A percentile compares a stretch with the other conserved stretches of the same genome.
phyloP scores from a whole-genome alignment of 768 basidiomycete species.

The Tricholoma saponaceum region DNA sequence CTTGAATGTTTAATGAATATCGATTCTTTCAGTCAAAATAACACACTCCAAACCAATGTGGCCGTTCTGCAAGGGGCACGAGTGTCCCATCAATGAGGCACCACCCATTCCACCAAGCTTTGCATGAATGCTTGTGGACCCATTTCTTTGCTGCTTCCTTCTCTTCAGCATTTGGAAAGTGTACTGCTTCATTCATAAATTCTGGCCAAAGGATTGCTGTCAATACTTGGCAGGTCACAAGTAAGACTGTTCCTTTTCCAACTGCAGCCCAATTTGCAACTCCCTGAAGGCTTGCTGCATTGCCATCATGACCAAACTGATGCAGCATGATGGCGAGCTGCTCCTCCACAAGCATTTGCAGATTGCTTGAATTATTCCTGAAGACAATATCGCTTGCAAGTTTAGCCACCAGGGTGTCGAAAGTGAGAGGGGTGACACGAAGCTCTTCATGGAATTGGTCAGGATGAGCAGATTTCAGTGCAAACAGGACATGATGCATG shows the following conservation, averaged over 20 bases:
- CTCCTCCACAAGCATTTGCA: constrained; percentile 10
- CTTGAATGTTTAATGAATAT: constrained; percentile 23
- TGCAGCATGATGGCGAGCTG: constrained; percentile 13
- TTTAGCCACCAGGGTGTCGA: not conserved
- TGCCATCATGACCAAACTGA: constrained; percentile 16
- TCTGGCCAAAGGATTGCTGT: not conserved
- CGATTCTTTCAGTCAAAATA: constrained; percentile 25
- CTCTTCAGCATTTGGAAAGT: not conserved
- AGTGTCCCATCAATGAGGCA: constrained; percentile 17
- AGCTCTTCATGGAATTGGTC: not conserved
- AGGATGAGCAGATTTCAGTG: not conserved
- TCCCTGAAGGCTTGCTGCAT: constrained; percentile 11
- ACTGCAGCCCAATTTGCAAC: constrained; percentile 21
- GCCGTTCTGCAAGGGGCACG: constrained; percentile 11
- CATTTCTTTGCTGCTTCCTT: constrained; percentile 15
- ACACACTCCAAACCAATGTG: too few species aligned
- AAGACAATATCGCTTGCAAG: constrained; percentile 9
- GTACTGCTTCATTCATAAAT: constrained; percentile 1
- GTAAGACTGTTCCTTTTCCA: constrained; percentile 10
- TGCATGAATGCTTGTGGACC: constrained; percentile 17
- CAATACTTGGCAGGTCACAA: constrained; percentile 9
- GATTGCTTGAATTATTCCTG: constrained; percentile 11
- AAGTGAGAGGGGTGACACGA: not conserved
- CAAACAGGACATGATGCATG: not conserved
- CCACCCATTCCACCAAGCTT: constrained; percentile 17